A percentile compares a stretch with the other conserved stretches of the same genome.
These are phyloP conservation scores for Kuraishia ogatae DNA, from an alignment of 805 yeast species.

Conservation along the genomic window DNA sequence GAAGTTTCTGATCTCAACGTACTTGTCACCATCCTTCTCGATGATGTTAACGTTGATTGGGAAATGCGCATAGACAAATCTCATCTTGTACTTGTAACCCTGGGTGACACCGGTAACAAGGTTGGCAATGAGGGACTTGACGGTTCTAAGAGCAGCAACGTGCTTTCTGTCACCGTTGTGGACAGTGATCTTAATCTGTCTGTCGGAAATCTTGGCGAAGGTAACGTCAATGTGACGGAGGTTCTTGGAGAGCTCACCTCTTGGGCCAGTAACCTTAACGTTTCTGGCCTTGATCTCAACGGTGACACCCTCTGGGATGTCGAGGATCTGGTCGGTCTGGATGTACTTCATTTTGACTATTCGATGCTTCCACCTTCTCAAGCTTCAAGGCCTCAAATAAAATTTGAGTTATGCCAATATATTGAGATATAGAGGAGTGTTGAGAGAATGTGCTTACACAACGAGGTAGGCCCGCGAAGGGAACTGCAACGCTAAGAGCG, in stretches of 20 bases:
- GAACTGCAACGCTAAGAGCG: not conserved
- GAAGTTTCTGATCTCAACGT: slow-evolving; percentile 97
- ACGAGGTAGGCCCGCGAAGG: not conserved
- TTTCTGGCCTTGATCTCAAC: slow-evolving; percentile 86
- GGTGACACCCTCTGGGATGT: slow-evolving; percentile 85
- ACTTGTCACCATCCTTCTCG: slow-evolving; percentile 64
- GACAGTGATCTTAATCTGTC: slow-evolving; percentile 78
- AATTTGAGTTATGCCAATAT: not conserved
- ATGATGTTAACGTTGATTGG: slow-evolving; percentile 96
- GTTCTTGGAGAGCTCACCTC: slow-evolving; percentile 89
- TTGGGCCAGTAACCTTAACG: slow-evolving; percentile 92
- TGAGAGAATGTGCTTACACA: not conserved
- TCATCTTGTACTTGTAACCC: slow-evolving; percentile 99
- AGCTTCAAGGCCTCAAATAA: not conserved
- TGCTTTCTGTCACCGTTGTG: slow-evolving; percentile 99
- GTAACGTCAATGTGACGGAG: slow-evolving; percentile 93
- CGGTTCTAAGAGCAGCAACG: slow-evolving; percentile 99
- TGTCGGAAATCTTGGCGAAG: slow-evolving; percentile 69
- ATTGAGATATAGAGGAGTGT: not conserved
- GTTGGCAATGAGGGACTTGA: slow-evolving; percentile 90
- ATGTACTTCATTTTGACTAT: slow-evolving; percentile 43
- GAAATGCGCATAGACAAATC: slow-evolving; percentile 99
- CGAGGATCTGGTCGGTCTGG: slow-evolving; percentile 50
- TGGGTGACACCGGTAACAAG: slow-evolving; percentile 97
- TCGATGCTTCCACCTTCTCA: not conserved